Percentiles rank a stretch among this genome's conserved stretches.
These are phyloP conservation scores for Epicoccum sorghinum DNA, from an alignment of 2,329 filamentous ascomycete species.

Conservation along the genomic window DNA sequence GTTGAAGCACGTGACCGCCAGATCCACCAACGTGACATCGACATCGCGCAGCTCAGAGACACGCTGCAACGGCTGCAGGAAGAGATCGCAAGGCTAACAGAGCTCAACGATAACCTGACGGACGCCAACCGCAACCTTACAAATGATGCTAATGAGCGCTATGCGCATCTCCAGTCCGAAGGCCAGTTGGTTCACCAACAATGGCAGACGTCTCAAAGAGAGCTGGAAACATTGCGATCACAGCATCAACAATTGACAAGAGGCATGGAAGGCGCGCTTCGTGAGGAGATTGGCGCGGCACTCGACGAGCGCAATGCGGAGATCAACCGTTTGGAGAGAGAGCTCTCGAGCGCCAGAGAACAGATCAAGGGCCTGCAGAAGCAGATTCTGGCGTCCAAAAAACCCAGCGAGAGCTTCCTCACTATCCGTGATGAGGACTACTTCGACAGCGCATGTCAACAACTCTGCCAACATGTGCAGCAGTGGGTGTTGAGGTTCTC, in stretches of 20 bases:
- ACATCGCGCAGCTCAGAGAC: conserved; percentile 82
- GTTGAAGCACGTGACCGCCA: conserved; percentile 70
- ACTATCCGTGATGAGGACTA: conserved; percentile 87
- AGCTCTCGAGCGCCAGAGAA: conserved; percentile 74
- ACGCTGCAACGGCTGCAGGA: conserved; percentile 80
- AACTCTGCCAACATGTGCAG: conserved; percentile 93
- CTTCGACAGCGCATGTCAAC: conserved; percentile 91
- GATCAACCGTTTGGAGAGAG: conserved; percentile 75
- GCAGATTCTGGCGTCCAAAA: conserved; percentile 62
- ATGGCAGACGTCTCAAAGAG: conserved; percentile 66
- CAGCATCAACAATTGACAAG: conserved; percentile 68
- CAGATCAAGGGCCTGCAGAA: conserved; percentile 65
- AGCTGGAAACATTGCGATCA: conserved; percentile 71
- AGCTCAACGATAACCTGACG: conserved; percentile 80
- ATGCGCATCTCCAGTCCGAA: conserved; percentile 69
- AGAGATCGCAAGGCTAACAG: conserved; percentile 79
- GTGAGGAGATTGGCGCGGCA: conserved; percentile 65
- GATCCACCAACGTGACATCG: conserved; percentile 80
- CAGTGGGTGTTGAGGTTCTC: conserved; percentile 98
- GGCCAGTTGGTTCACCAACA: conserved; percentile 61
- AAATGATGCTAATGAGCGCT: conserved; percentile 75
- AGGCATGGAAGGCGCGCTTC: conserved; percentile 67
- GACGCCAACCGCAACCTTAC: conserved; percentile 79
- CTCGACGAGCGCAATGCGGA: conserved; percentile 85
- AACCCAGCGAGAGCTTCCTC: conserved; percentile 74